Percentiles rank a stretch among this genome's conserved stretches.
Evolutionary conservation across 148 eudicot species (phyloP).

Genomic region (Salicornia ramosissima): DNA sequence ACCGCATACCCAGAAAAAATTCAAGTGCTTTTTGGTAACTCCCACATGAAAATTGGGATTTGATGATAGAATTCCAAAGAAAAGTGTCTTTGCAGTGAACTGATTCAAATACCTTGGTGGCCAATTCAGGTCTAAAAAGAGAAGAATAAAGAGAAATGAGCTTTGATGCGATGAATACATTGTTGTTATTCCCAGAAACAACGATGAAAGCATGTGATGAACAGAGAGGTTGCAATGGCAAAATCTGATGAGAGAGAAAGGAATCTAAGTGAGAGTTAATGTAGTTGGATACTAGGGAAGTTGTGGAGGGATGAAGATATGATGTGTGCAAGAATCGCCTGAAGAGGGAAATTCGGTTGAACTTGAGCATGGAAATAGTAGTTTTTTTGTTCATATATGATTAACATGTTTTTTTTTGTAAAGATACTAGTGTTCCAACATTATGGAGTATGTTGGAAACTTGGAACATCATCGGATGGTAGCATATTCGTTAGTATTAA

Average conservation of each 20-base stretch:
- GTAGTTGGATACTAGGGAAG: constrained; percentile 20
- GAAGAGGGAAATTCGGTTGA: constrained; percentile 25
- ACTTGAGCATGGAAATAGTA: constrained; percentile 26
- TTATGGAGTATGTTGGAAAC: too few species aligned
- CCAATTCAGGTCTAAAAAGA: constrained; percentile 29
- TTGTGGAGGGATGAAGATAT: constrained; percentile 7
- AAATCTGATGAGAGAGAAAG: constrained; percentile 35
- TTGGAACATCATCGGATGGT: too few species aligned
- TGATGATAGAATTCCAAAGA: constrained; percentile 63
- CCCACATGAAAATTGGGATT: constrained; percentile 55
- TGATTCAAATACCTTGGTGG: constrained; percentile 41
- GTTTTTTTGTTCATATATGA: constrained; percentile 1
- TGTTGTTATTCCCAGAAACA: constrained; percentile 45
- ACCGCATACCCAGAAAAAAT: constrained; percentile 45
- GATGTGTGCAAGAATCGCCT: constrained; percentile 30
- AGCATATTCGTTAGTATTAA: too few species aligned
- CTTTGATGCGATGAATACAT: constrained; percentile 61
- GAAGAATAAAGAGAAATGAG: constrained; percentile 53
- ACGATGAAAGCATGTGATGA: constrained; percentile 49
- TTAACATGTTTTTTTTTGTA: not conserved
- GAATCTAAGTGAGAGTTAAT: constrained; percentile 27
- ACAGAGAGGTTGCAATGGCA: constrained; percentile 29
- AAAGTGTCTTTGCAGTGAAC: constrained; percentile 45
- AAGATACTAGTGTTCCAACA: too few species aligned
- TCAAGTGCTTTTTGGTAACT: constrained; percentile 33